A percentile compares a stretch with the other conserved stretches of the same genome.
Evolutionary conservation across 495 filamentous ascomycete genomes (phyloP).

Genomic region (Corynascus novoguineensis): DNA sequence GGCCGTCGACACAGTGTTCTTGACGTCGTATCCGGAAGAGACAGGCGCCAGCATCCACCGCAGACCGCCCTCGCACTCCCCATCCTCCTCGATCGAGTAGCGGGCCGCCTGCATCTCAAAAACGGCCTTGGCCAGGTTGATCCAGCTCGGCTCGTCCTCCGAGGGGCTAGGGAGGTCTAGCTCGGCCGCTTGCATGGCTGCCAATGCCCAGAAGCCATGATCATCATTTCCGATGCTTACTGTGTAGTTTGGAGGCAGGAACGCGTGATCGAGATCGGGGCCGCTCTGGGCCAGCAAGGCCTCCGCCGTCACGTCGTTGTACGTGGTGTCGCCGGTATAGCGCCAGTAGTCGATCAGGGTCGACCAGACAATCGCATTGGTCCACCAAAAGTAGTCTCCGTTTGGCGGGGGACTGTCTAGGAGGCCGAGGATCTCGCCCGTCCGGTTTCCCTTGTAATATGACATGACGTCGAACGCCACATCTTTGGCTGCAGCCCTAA

Average conservation of each 20-base stretch:
- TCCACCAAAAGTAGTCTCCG: conserved; percentile 53
- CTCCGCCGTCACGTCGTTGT: conserved; percentile 52
- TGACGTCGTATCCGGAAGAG: conserved; percentile 73
- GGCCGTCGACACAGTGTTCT: conserved; percentile 58
- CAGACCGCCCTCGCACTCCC: conserved; percentile 63
- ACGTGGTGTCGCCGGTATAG: conserved; percentile 59
- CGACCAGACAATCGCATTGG: conserved; percentile 43
- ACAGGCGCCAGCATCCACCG: conserved; percentile 71
- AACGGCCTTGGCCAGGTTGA: conserved; percentile 66
- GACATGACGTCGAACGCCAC: conserved; percentile 57
- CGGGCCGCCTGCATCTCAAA: conserved; percentile 63
- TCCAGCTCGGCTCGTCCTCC: conserved; percentile 59
- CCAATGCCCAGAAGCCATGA: conserved; percentile 75
- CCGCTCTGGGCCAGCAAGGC: conserved; percentile 61
- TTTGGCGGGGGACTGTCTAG: conserved; percentile 46
- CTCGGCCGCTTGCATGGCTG: conserved; percentile 69
- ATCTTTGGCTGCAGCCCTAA: conserved; percentile 12
- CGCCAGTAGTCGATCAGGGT: conserved; percentile 67
- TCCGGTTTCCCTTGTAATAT: conserved; percentile 58
- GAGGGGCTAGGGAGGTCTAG: conserved; percentile 59
- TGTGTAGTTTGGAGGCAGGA: conserved; percentile 63
- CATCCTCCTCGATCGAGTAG: conserved; percentile 49
- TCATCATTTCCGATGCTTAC: conserved; percentile 71
- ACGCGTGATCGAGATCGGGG: conserved; percentile 42
- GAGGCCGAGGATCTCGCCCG: conserved; percentile 61